Percentiles rank a stretch among this genome's conserved stretches.
These are phyloP conservation scores for Phialemonium atrogriseum DNA, from an alignment of 2,329 filamentous ascomycete species.

Conservation along the genomic window DNA sequence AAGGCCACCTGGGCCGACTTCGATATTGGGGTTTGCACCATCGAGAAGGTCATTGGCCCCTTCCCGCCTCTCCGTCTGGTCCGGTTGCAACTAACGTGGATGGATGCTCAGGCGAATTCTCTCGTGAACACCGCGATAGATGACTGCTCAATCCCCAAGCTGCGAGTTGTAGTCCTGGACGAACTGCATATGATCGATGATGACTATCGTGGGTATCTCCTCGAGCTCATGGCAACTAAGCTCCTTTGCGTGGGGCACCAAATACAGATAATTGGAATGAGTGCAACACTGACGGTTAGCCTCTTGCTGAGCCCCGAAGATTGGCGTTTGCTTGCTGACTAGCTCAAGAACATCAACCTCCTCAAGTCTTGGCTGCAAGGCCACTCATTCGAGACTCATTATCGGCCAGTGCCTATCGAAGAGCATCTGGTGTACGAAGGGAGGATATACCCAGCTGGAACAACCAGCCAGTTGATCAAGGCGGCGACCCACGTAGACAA, in stretches of 20 bases:
- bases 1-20: conserved; percentile 63
- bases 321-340: conserved; percentile 5
- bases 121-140: conserved; percentile 67
- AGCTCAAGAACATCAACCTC: conserved; percentile 55
- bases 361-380: conserved; percentile 63
- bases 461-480: conserved; percentile 49
- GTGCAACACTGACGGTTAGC: conserved; percentile 63
- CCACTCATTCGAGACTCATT: conserved; percentile 64
- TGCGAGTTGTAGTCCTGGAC: conserved; percentile 63
- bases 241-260: conserved; percentile 58
- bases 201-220: conserved; percentile 63
- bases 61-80: conserved; percentile 9
- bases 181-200: conserved; percentile 80
- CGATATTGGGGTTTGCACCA: conserved; percentile 71
- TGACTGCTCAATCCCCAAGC: conserved; percentile 55
- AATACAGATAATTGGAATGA: conserved; percentile 71
- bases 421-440: conserved; percentile 68
- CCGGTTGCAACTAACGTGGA: conserved; percentile 3
- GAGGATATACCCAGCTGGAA: conserved; percentile 54
- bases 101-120: conserved; percentile 54
- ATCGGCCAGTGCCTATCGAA: conserved; percentile 66
- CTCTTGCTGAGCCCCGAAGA: background rate
- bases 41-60: conserved; percentile 57
- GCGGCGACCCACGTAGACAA: conserved; percentile 42
- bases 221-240: conserved; percentile 69